Base-by-base conservation (phyloP, 371 early-diverging fungal genomes). In the Cokeromyces recurvatus region DNA sequence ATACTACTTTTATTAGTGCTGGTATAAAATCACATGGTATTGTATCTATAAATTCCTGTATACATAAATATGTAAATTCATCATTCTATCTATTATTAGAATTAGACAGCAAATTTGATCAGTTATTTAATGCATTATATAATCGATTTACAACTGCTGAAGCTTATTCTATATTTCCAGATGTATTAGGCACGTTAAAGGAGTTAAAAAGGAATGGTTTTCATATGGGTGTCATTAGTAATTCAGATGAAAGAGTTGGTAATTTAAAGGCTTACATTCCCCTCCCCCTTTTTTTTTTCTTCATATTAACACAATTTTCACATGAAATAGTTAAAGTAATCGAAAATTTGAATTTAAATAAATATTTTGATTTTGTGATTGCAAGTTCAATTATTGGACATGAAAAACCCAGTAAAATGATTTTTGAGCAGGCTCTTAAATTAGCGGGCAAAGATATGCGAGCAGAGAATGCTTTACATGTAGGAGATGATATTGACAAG, bases 241-340 rank as follows among this genome's bases (percentile, higher is more conserved):
- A 74, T 27, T 66, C 68, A 4, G 75, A 74, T 24, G 75, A 74
- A 35, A 55, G 75, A 41, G 43, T 74, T 14, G 57, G 75, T 71
- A 60, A 57, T 22, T 17, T 23, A 17, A 3, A 44, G 29, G 7
- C n/a, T 14, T n/a, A n/a, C n/a, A n/a, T n/a, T n/a, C n/a, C n/a
- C n/a, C n/a, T n/a, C n/a, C n/a, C n/a, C n/a, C n/a, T n/a, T n/a
- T n/a, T n/a, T n/a, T n/a, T n/a, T n/a, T n/a, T n/a, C n/a, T n/a
- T n/a, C n/a, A n/a, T n/a, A n/a, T n/a, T n/a, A n/a, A n/a, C n/a
- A n/a, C n/a, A n/a, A n/a, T n/a, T n/a, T n/a, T n/a, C n/a, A n/a
- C 29, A 29, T 29, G 29, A 29, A 5, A 12, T 24, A 71, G 71
- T 59, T n/a, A 37, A 58, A 14, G 65, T 71, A 1, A 44, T 75